Evolutionary conservation across 2,329 filamentous ascomycete genomes (phyloP), one percentile per base, ranked within the genome.

Genomic region (Colletotrichum viniferum): DNA sequence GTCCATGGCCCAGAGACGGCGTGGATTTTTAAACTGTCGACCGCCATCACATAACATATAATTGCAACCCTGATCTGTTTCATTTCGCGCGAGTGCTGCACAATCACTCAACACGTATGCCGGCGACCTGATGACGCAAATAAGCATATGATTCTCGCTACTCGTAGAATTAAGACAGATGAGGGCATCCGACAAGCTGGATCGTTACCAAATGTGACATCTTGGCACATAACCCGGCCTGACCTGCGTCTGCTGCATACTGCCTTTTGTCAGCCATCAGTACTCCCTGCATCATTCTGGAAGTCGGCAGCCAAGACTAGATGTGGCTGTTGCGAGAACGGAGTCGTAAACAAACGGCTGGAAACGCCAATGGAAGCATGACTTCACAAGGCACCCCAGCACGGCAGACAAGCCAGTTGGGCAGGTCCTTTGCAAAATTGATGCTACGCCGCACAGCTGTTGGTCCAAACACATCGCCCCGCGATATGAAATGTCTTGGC

Each of bases 401-500:
- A 38, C 69, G 69, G 62, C 16, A 68, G 12, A 64, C 14, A 32
- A 68, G 21, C 73, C 55, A 18, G 62, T 63, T 52, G 24, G 73
- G 69, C 63, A 73, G 73, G 69, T 72, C 62, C 12, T 67, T 75
- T 56, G 32, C 16, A 18, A 18, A 28, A 26, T 21, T n/a, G n/a
- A 34, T 38, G 52, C 28, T 28, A 24, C 18, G 68, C 36, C 55
- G 30, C n/a, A 38, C 32, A 60, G 30, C n/a, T 24, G 71, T 65
- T 70, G 66, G 69, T 52, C 43, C 38, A 36, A 36, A 28, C 30
- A 30, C 62, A 38, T 70, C 38, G 38, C 55, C 55, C 62, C 36
- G 32, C 62, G 69, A 68, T 68, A 68, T 73, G 43, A 32, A 66
- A 43, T 63, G 63, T 28, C 73, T 75, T 75, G 69, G 73, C 73